Base-by-base conservation (phyloP, 2,329 filamentous ascomycete species). In the Calonectria multiphialidica region DNA sequence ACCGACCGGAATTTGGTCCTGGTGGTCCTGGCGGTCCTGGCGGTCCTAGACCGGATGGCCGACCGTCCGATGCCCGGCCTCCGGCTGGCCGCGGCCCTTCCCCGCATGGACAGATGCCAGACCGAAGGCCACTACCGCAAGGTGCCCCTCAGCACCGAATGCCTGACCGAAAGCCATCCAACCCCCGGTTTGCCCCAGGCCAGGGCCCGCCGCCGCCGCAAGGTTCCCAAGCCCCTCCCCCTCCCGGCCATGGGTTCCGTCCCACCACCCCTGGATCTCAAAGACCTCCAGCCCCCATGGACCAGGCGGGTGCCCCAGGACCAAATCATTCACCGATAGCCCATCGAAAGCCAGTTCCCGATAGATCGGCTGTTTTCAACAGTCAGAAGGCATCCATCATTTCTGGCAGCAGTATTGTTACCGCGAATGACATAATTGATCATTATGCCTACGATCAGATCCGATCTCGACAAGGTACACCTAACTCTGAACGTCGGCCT, bases 401-500 rank as follows among this genome's bases (percentile, higher is more conserved):
- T 57, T 80, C 76, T 1, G 67, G 69, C 5, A 84, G 76, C 49
- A 80, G 77, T 40, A 72, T 79, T 18, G 79, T 83, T 7, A 84
- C 81, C 2, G 78, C 83, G 5, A 83, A 84, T 44, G 80, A 83
- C n/a, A 84, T 84, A 40, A 84, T 84, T 40, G 83, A 84, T n/a
- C 83, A 84, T 49, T 84, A 84, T 65, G 80, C 80, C 5, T 80
- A 76, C 10, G 81, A 83, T 16, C 78, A 79, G 49, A 77, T 77
- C 12, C 76, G 76, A 6, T 73, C 76, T 40, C 66, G 71, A 0
- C 66, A 70, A 59, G 79, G 68, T 30, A 72, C 71, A 8, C 72
- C 74, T 0, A 75, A 76, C 57, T 73, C 74, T n/a, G 74, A 76
- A 15, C 74, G 72, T 18, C 74, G 76, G 16, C 80, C 78, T n/a